Evolutionary conservation across 805 yeast genomes (phyloP), one percentile per base, ranked within the genome.

Genomic region (Barnettozyma populi): DNA sequence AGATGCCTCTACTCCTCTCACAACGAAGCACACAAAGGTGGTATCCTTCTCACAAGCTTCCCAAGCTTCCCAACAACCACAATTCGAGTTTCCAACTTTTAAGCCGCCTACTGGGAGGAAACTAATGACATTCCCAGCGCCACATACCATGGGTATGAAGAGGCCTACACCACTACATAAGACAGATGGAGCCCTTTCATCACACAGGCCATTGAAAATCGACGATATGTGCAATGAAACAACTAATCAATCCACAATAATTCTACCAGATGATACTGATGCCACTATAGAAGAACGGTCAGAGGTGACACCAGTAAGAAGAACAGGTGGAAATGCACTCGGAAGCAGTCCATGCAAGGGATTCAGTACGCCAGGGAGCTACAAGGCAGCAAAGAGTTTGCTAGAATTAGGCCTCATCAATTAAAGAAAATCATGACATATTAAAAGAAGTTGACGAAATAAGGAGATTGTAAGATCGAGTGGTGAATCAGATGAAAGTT

Each of bases 361-460:
- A 10, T 53, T 69, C 50, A 64, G 74, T 4, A 73, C 77, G 3
- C 77, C 78, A 7, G 71, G 74, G 4, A 70, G 75, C 0, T 72
- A 71, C 46, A 76, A 76, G 34, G 78, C 77, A 25, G 78, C 78
- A 10, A 65, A 68, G 46, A 72, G 74, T 21, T 54, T 73, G 45
- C 49, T 73, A 25, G 75, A 72, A 50, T 48, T 73, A 50, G 72
- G 75, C 5, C 63, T 69, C 45, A 36, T 37, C 14, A 39, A 25
- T 39, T 43, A 23, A 34, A 34, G 7, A 7, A 23, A 35, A 19
- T 18, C 4, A 16, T 18, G 24, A 10, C 8, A 13, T n/a, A 25
- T 8, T 7, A 21, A 14, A 13, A 19, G 7, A 7, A 16, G 16
- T 14, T 2, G 18, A 16, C 16, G 14, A 36, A 14, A 20, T 11